Evolutionary conservation across 345 rosid genomes (phyloP).

Genomic region (Syzygium jambos): DNA sequence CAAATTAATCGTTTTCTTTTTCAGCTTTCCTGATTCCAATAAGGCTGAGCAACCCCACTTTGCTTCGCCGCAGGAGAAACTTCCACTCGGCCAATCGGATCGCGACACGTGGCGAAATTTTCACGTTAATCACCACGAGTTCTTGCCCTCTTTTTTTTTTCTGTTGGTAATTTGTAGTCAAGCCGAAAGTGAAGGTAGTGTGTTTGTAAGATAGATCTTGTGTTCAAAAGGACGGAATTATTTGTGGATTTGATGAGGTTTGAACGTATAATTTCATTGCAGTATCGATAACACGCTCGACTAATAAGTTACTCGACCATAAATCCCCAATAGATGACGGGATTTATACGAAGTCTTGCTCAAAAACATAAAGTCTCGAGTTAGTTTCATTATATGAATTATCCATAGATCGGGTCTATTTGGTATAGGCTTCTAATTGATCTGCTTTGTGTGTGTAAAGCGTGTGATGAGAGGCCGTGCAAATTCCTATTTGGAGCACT

Average conservation of each 20-base stretch:
- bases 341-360: rapidly evolving
- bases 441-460: not conserved
- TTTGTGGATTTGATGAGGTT: not conserved
- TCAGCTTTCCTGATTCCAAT: constrained; percentile 21
- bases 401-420: rapidly evolving
- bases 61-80: not conserved
- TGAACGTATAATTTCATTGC: rapidly evolving
- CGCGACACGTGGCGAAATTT: not conserved
- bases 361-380: not conserved
- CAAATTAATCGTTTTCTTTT: not conserved
- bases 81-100: not conserved
- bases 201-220: not conserved
- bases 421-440: not conserved
- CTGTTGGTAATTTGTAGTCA: not conserved
- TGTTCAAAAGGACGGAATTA: not conserved
- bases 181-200: not conserved
- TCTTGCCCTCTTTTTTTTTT: not conserved
- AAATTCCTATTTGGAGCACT: rapidly evolving
- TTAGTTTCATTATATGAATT: not conserved
- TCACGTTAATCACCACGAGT: not conserved
- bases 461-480: rapidly evolving
- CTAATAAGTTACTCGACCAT: not conserved
- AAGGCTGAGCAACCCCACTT: constrained; percentile 14
- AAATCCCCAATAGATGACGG: rapidly evolving
- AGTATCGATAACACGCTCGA: rapidly evolving